Percentiles rank a stretch among this genome's conserved stretches.
Conservation (phyloP, 2,329 filamentous ascomycete genomes). For the Tolypocladium album region DNA sequence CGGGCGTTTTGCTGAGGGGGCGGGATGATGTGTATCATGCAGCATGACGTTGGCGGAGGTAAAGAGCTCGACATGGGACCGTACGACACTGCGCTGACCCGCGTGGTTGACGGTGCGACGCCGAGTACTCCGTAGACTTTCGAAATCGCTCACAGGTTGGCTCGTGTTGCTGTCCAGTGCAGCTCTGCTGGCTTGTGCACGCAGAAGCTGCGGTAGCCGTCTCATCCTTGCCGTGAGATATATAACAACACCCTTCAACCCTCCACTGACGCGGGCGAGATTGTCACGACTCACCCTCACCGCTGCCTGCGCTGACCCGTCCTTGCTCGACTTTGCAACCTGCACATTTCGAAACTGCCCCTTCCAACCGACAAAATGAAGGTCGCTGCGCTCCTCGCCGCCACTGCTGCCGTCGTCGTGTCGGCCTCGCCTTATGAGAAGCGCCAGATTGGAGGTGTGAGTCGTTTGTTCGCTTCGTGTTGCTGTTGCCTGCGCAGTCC, state of each 20-base stretch:
- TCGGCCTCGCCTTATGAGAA: constrained; percentile 23
- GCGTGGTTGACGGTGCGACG: background rate
- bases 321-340: background rate
- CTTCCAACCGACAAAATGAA: constrained; percentile 15
- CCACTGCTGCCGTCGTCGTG: constrained; percentile 8
- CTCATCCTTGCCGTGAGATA: background rate
- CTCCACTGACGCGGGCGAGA: background rate
- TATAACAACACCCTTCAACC: background rate
- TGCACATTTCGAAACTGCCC: background rate
- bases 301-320: background rate
- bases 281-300: background rate
- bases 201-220: background rate
- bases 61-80: no score
- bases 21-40: no score
- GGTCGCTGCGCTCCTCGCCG: constrained; percentile 11
- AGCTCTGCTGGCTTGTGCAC: background rate
- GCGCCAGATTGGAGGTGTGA: constrained; percentile 35
- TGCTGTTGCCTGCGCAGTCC: background rate
- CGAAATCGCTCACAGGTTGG: background rate
- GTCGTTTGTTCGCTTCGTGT: constrained; percentile 10
- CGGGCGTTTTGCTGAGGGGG: no score
- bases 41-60: no score
- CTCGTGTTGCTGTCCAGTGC: background rate
- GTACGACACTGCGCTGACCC: background rate
- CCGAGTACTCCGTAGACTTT: background rate